Percentiles rank a stretch among this genome's conserved stretches.
phyloP scores from a whole-genome alignment of 495 filamentous ascomycete species.

The Evansstolkia leycettana region DNA sequence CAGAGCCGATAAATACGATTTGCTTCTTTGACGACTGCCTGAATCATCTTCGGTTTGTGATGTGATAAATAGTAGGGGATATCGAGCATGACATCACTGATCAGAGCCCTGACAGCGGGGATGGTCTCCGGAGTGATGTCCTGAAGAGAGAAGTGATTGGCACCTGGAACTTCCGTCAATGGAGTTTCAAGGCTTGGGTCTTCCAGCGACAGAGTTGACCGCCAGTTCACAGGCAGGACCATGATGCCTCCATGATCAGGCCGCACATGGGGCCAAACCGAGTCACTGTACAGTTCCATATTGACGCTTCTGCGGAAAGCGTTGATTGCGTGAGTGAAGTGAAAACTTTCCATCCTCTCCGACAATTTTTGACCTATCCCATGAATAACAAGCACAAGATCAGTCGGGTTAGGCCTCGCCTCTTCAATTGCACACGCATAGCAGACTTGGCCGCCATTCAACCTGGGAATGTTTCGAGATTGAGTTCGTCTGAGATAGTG shows the following conservation, averaged over 20 bases:
- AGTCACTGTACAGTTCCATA: slow-evolving; percentile 62
- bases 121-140: slow-evolving; percentile 91
- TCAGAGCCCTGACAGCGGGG: slow-evolving; percentile 75
- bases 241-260: slow-evolving; percentile 59
- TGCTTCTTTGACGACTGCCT: slow-evolving; percentile 78
- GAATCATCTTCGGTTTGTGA: slow-evolving; percentile 89
- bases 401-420: slow-evolving; percentile 62
- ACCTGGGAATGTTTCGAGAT: slow-evolving; percentile 12
- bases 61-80: slow-evolving; percentile 95
- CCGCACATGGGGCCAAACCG: slow-evolving; percentile 61
- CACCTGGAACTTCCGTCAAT: slow-evolving; percentile 32
- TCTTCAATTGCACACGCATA: slow-evolving; percentile 43
- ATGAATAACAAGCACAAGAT: slow-evolving; percentile 82
- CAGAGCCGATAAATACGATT: slow-evolving; percentile 89
- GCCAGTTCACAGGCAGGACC: slow-evolving; percentile 81
- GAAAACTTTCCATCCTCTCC: slow-evolving; percentile 87
- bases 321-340: slow-evolving; percentile 94
- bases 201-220: slow-evolving; percentile 72
- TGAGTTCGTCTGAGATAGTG: slow-evolving; percentile 34
- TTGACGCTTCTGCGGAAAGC: slow-evolving; percentile 78
- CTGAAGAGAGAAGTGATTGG: slow-evolving; percentile 62
- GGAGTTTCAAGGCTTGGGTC: slow-evolving; percentile 45
- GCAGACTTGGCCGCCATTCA: slow-evolving; percentile 27
- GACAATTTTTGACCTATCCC: slow-evolving; percentile 97
- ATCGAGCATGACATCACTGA: slow-evolving; percentile 95